A percentile compares a stretch with the other conserved stretches of the same genome.
These are phyloP conservation scores for Mesembryanthemum crystallinum DNA, from an alignment of 148 eudicot genomes.

Conservation along the genomic window DNA sequence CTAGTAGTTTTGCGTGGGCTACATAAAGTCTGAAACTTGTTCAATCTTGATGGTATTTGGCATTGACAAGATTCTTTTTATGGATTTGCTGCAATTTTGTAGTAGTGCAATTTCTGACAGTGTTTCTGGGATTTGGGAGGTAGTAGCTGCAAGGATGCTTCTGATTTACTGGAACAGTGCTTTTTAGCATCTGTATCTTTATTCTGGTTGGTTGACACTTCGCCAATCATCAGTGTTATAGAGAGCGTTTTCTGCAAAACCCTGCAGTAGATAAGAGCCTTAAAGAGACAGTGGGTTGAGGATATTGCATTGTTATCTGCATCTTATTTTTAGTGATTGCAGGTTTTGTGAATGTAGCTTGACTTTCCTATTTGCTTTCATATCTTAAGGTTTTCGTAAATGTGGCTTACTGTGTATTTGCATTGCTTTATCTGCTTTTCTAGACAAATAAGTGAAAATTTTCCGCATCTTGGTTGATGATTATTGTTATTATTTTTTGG, in stretches of 20 bases:
- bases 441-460: background rate
- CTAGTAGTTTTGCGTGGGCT: background rate
- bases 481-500: background rate
- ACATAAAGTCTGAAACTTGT: no score
- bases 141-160: background rate
- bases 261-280: background rate
- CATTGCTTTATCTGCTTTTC: background rate
- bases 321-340: background rate
- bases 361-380: background rate
- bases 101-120: background rate
- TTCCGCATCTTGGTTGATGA: background rate
- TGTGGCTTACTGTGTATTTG: background rate
- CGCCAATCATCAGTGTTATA: background rate
- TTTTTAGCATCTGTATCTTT: no score
- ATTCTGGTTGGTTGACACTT: background rate
- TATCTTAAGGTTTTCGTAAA: background rate
- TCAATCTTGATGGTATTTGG: background rate
- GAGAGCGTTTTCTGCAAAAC: background rate
- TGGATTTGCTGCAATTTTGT: background rate
- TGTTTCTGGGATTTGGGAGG: constrained; percentile 1
- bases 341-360: background rate
- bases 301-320: background rate
- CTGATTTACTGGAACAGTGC: no score
- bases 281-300: background rate
- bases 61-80: background rate